These are phyloP conservation scores for Zasmidium angulare DNA, from an alignment of 2,329 filamentous ascomycete genomes.

Conservation along the genomic window DNA sequence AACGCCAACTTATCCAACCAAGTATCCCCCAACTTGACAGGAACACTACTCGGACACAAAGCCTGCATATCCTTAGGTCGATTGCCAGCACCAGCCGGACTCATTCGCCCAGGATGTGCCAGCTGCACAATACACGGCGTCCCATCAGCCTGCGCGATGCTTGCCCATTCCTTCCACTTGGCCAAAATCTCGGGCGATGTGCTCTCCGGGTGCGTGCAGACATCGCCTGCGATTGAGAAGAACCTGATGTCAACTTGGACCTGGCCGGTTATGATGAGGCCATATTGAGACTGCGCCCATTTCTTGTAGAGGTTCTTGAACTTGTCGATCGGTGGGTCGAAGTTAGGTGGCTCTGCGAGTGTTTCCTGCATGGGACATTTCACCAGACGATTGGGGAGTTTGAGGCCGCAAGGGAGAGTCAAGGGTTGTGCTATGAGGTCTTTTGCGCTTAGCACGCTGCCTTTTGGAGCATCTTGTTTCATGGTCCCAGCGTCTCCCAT, in stretches of 20 bases:
- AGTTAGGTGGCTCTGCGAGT: constrained; percentile 30
- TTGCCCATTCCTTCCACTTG: constrained; percentile 37
- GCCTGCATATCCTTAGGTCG: constrained; percentile 36
- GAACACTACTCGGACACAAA: constrained; percentile 42
- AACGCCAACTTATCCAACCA: constrained; percentile 36
- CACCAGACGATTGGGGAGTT: constrained; percentile 38
- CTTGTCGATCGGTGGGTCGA: constrained; percentile 45
- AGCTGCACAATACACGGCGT: constrained; percentile 46
- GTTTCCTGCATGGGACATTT: constrained; percentile 50
- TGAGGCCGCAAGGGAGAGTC: constrained; percentile 29
- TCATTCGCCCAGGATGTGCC: constrained; percentile 48
- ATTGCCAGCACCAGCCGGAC: constrained; percentile 40
- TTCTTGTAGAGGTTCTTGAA: constrained; percentile 49
- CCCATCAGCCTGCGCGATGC: constrained; percentile 39
- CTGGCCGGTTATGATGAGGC: constrained; percentile 45
- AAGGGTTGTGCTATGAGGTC: constrained; percentile 25
- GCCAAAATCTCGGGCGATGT: constrained; percentile 25
- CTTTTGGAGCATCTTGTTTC: background rate
- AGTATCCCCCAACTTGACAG: constrained; percentile 40
- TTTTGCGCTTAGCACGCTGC: constrained; percentile 8
- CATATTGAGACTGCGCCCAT: constrained; percentile 51
- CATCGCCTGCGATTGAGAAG: constrained; percentile 36
- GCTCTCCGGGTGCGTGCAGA: constrained; percentile 28
- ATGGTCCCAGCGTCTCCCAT: constrained; percentile 11
- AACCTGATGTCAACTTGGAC: constrained; percentile 48